Evolutionary conservation across 208 protist genomes (phyloP), one percentile per base, ranked within the genome.

Genomic region (Wallacemonas sp.): DNA sequence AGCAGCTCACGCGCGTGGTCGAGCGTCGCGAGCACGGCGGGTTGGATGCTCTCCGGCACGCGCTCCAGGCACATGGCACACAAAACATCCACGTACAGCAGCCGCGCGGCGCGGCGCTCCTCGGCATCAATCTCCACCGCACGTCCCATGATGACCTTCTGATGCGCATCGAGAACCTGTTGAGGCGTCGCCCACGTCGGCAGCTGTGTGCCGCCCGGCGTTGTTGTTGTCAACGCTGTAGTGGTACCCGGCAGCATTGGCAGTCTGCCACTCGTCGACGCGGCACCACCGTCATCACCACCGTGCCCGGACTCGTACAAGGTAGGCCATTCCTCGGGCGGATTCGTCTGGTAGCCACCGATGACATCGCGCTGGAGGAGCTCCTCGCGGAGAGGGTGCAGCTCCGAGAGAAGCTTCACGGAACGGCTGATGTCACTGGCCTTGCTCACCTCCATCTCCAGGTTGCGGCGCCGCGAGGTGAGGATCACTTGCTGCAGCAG

Each of bases 61-160:
- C 66, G 62, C 22, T 57, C 48, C 26, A 44, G 36, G 21, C 75
- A 79, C 15, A 67, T 63, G 27, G 63, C 58, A n/a, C 76, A 50
- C 3, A 91, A 42, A n/a, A 80, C 65, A 27, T 88, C 76, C 21
- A 91, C 41, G 55, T 76, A 88, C 17, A 66, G 66, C 13, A 68
- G 50, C 21, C 74, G 79, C 12, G 78, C 78, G 13, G 68, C 37
- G 29, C 60, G 58, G n/a, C 74, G 74, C 26, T 78, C 63, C 44
- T 46, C 55, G 1, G 42, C 32, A 41, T 87, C 79, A n/a, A 84
- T 67, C 0, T 67, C 57, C 3, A 59, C 41, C 19, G 71, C 78
- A 19, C 53, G 69, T 26, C 68, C 36, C 41, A 85, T 85, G 30
- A 91, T 62, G 19, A 76, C 22, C 22, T 58, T 57, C 2, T 79